Evolutionary conservation across 2,329 filamentous ascomycete species (phyloP).

Genomic region (Aspergillus udagawae): DNA sequence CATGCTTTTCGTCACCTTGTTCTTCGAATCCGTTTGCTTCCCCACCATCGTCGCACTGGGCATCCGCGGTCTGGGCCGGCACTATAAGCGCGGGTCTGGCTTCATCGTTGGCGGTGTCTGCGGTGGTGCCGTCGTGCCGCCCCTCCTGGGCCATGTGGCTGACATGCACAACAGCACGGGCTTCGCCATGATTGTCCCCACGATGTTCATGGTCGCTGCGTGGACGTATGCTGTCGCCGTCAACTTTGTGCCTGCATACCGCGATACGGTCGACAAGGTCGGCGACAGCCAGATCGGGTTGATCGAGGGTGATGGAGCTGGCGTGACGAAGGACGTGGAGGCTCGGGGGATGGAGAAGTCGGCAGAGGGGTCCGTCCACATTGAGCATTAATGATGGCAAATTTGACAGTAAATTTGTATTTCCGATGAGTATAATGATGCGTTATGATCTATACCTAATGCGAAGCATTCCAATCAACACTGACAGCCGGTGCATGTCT

Average conservation of each 20-base stretch:
- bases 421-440: background rate
- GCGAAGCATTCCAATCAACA: background rate
- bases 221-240: conserved; percentile 56
- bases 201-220: conserved; percentile 55
- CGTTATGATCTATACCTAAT: background rate
- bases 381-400: conserved; percentile 7
- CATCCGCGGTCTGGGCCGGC: conserved; percentile 69
- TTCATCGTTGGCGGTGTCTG: conserved; percentile 68
- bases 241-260: conserved; percentile 65
- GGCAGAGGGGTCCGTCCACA: conserved; percentile 1
- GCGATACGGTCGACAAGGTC: conserved; percentile 57
- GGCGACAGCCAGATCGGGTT: conserved; percentile 45
- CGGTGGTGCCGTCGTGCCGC: conserved; percentile 70
- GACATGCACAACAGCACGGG: conserved; percentile 60
- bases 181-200: conserved; percentile 64
- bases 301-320: conserved; percentile 25
- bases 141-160: conserved; percentile 64
- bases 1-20: conserved; percentile 67
- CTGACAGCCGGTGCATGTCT: background rate
- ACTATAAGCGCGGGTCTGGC: conserved; percentile 72
- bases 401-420: background rate
- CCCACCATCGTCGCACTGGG: conserved; percentile 77
- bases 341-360: conserved; percentile 5
- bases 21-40: conserved; percentile 79
- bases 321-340: conserved; percentile 14